Evolutionary conservation across 2,329 filamentous ascomycete genomes (phyloP), one percentile per base, ranked within the genome.

Genomic region (Epichloe typhina): DNA sequence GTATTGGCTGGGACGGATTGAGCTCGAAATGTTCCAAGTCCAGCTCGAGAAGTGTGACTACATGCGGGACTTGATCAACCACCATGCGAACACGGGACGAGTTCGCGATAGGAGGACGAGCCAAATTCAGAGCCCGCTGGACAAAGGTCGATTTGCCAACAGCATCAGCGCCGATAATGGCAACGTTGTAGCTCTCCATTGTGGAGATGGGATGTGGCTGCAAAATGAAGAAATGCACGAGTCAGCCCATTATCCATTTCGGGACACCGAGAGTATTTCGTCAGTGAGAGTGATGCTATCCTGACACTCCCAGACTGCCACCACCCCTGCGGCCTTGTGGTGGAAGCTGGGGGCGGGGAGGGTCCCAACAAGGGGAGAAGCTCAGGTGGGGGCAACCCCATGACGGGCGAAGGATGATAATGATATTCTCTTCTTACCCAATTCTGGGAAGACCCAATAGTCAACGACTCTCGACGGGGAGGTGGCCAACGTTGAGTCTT

Each of bases 91-190:
- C 70, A 55, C 71, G 77, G 38, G 78, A 79, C 50, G 75, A 69
- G 61, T 76, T 76, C 21, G 72, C 69, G 47, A 71, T 72, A 35
- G 80, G 76, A 9, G 73, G 70, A 19, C 73, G 67, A 39, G 73
- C 64, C 21, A 82, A 66, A 50, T 78, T 75, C 55, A 83, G 69
- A 50, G 80, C 77, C 44, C 74, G 75, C 64, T 84, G 80, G 59
- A 85, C 79, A 59, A 84, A 82, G 45, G 80, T 75, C 47, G 80
- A 83, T 65, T 86, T 86, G 56, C 82, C 82, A 46, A 82, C 82
- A 53, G 80, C 80, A 58, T 75, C 71, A 62, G 79, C 75, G 59
- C 82, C 82, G 62, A 86, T 80, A 53, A 85, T 72, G 59, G 79
- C 80, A 57, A 86, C 80, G 61, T 80, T 82, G 61, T 82, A 75